A percentile compares a stretch with the other conserved stretches of the same genome.
phyloP scores from a whole-genome alignment of 2,329 filamentous ascomycete species.

The Alternaria solani region DNA sequence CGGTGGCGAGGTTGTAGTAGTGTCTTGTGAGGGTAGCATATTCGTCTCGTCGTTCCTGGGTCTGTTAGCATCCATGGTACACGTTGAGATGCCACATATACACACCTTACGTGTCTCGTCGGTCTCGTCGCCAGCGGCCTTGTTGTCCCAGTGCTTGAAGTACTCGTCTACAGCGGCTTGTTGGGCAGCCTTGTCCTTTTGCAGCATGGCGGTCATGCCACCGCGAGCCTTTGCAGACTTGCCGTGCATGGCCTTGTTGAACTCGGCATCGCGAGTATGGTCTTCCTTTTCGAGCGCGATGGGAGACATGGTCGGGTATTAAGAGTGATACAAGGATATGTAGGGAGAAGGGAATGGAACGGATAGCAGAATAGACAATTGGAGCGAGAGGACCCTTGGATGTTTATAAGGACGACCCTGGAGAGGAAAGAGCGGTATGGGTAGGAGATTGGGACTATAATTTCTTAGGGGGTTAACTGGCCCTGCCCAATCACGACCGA shows the following conservation, averaged over 20 bases:
- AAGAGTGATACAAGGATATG: constrained; percentile 3
- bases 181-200: constrained; percentile 81
- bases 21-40: constrained; percentile 94
- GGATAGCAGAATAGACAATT: constrained; percentile 24
- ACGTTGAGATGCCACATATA: not conserved
- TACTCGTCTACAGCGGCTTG: constrained; percentile 87
- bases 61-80: constrained; percentile 26
- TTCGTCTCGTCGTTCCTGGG: constrained; percentile 79
- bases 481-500: constrained; percentile 24
- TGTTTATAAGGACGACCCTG: constrained; percentile 24
- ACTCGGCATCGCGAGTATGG: constrained; percentile 83
- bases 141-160: constrained; percentile 97
- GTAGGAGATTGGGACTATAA: constrained; percentile 32
- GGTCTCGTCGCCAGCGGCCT: constrained; percentile 80
- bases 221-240: constrained; percentile 73
- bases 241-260: constrained; percentile 88
- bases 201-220: constrained; percentile 83
- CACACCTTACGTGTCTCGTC: constrained; percentile 78
- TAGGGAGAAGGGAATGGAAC: constrained; percentile 7
- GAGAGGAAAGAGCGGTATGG: constrained; percentile 37
- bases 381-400: constrained; percentile 22
- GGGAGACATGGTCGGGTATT: constrained; percentile 59
- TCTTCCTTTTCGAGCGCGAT: constrained; percentile 79
- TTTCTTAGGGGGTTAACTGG: constrained; percentile 18
- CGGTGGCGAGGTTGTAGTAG: constrained; percentile 97